phyloP scores from a whole-genome alignment of 2,329 filamentous ascomycete species.

The Dothideomycetes sp. region DNA sequence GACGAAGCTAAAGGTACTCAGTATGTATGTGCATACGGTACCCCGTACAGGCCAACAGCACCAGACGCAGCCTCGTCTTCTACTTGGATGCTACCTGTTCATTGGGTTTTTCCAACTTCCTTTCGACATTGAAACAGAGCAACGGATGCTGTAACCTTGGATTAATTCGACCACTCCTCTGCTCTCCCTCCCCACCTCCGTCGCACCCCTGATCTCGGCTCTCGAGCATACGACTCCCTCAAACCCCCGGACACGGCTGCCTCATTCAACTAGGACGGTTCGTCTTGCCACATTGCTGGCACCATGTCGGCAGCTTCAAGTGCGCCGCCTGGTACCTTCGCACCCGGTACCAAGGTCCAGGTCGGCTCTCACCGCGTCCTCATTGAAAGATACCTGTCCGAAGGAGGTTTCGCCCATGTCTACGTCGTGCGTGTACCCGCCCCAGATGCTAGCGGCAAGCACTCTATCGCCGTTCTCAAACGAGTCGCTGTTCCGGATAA shows the following conservation, averaged over 20 bases:
- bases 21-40: no score
- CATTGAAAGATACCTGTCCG: slow-evolving; percentile 94
- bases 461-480: slow-evolving; percentile 80
- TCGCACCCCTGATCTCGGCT: neutral
- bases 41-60: no score
- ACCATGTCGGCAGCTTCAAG: slow-evolving; percentile 14
- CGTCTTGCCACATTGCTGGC: no score
- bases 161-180: neutral
- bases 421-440: slow-evolving; percentile 85
- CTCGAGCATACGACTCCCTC: no score
- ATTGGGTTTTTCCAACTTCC: no score
- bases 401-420: slow-evolving; percentile 96
- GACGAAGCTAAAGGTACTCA: no score
- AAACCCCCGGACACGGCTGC: no score
- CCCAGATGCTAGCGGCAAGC: slow-evolving; percentile 55
- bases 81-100: no score
- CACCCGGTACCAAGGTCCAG: slow-evolving; percentile 91
- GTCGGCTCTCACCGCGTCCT: slow-evolving; percentile 86
- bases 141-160: slow-evolving; percentile 1
- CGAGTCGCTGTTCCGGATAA: slow-evolving; percentile 95
- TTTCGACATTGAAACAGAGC: no score
- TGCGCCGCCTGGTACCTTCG: slow-evolving; percentile 64
- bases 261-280: no score
- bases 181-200: neutral
- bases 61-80: no score